These are phyloP conservation scores for Maudiozyma turicensis DNA, from an alignment of 805 yeast species.

Conservation along the genomic window DNA sequence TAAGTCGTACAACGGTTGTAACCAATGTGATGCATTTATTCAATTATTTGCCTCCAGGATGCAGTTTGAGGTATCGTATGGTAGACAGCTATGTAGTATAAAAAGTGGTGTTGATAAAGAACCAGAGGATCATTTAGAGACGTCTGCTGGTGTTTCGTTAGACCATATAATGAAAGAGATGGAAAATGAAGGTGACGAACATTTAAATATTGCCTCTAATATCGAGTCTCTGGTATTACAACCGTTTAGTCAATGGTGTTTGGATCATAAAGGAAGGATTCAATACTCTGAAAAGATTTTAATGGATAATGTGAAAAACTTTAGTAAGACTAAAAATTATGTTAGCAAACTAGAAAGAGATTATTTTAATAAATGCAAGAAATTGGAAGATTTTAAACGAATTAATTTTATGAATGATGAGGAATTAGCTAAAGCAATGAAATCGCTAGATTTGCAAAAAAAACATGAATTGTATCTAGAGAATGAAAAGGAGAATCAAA, in stretches of 20 bases:
- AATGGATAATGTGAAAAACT: slow-evolving; percentile 40
- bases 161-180: slow-evolving; percentile 38
- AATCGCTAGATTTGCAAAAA: slow-evolving; percentile 15
- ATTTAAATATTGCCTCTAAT: slow-evolving; percentile 50
- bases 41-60: slow-evolving; percentile 57
- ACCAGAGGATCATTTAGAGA: slow-evolving; percentile 25
- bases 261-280: slow-evolving; percentile 59
- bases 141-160: slow-evolving; percentile 34
- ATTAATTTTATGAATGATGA: slow-evolving; percentile 15
- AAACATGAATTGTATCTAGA: slow-evolving; percentile 16
- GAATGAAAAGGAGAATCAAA: slow-evolving; percentile 23
- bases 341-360: slow-evolving; percentile 49
- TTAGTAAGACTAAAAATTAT: slow-evolving; percentile 36
- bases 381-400: slow-evolving; percentile 49
- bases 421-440: slow-evolving; percentile 17
- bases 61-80: slow-evolving; percentile 63
- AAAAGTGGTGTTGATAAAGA: slow-evolving; percentile 16
- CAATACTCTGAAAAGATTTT: slow-evolving; percentile 50
- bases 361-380: slow-evolving; percentile 70
- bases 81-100: slow-evolving; percentile 36
- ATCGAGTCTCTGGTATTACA: slow-evolving; percentile 50
- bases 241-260: slow-evolving; percentile 70
- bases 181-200: slow-evolving; percentile 59
- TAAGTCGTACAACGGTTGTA: slow-evolving; percentile 50
- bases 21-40: slow-evolving; percentile 61